Evolutionary conservation across 257 asterid species (phyloP).

Genomic region (Leptodermis oblonga): DNA sequence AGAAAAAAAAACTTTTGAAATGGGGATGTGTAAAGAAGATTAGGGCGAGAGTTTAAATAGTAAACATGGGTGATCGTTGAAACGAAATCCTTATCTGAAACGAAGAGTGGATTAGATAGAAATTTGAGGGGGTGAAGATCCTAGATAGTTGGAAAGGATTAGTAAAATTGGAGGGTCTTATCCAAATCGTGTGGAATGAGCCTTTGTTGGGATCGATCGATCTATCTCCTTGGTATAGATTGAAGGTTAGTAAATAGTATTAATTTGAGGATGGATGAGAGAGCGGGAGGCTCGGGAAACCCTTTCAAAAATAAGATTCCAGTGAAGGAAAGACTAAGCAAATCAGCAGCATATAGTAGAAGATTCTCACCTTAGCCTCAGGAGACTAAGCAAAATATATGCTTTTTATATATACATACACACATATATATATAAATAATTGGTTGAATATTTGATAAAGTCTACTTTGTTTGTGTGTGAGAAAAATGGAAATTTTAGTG

Average conservation of each 20-base stretch:
- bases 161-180: conserved; percentile 19
- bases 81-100: conserved; percentile 9
- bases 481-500: too few relatives aligned
- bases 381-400: conserved; percentile 9
- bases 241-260: too few relatives aligned
- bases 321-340: neutral
- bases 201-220: neutral
- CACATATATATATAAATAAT: too few relatives aligned
- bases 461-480: too few relatives aligned
- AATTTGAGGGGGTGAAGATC: conserved; percentile 6
- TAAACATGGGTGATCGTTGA: too few relatives aligned
- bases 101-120: conserved; percentile 5
- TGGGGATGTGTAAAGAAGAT: too few relatives aligned
- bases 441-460: too few relatives aligned
- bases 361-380: conserved; percentile 7
- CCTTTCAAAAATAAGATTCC: neutral
- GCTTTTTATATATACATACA: too few relatives aligned
- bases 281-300: conserved; percentile 17
- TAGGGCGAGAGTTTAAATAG: neutral
- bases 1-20: too few relatives aligned
- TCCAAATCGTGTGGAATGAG: conserved; percentile 10
- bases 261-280: neutral
- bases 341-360: neutral
- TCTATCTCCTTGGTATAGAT: too few relatives aligned
- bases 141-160: conserved; percentile 24